A percentile compares a stretch with the other conserved stretches of the same genome.
Evolutionary conservation across 768 basidiomycete genomes (phyloP).

Genomic region (Podaxis mareebaensis): DNA sequence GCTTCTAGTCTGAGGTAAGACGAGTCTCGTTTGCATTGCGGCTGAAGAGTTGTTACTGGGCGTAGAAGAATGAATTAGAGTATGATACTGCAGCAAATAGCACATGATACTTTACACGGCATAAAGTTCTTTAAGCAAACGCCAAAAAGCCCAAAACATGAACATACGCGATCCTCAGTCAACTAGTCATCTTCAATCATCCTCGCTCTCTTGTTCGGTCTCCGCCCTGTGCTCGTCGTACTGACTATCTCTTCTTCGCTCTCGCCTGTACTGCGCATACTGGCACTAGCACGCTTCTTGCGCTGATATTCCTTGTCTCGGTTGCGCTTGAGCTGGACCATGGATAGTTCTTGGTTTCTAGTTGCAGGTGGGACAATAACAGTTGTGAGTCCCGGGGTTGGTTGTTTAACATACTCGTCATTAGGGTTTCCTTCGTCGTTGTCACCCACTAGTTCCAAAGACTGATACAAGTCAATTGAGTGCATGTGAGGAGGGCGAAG

Average conservation of each 20-base stretch:
- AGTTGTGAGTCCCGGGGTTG: constrained; percentile 74
- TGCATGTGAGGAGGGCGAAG: constrained; percentile 6
- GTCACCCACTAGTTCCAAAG: constrained; percentile 73
- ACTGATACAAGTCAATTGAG: constrained; percentile 40
- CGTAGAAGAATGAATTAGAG: constrained; percentile 1
- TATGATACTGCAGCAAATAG: constrained; percentile 12
- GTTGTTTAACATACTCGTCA: constrained; percentile 66
- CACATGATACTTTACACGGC: constrained; percentile 1
- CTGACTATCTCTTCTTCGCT: constrained; percentile 72
- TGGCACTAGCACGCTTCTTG: constrained; percentile 68
- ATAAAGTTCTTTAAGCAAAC: neutral
- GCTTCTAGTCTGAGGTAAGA: neutral
- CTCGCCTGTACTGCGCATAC: constrained; percentile 65
- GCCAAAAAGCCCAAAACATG: neutral
- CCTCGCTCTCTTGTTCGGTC: constrained; percentile 70
- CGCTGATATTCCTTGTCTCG: constrained; percentile 83
- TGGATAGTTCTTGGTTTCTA: constrained; percentile 62
- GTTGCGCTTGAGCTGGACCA: constrained; percentile 73
- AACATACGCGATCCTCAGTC: constrained; percentile 40
- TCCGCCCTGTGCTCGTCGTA: constrained; percentile 46
- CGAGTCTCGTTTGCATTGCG: constrained; percentile 9
- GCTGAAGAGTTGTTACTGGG: neutral
- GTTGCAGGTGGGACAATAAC: constrained; percentile 78
- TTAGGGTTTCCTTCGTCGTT: constrained; percentile 59
- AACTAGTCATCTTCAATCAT: constrained; percentile 64